Evolutionary conservation across 495 filamentous ascomycete genomes (phyloP), one percentile per base, ranked within the genome.

Genomic region (Letharia columbiana): DNA sequence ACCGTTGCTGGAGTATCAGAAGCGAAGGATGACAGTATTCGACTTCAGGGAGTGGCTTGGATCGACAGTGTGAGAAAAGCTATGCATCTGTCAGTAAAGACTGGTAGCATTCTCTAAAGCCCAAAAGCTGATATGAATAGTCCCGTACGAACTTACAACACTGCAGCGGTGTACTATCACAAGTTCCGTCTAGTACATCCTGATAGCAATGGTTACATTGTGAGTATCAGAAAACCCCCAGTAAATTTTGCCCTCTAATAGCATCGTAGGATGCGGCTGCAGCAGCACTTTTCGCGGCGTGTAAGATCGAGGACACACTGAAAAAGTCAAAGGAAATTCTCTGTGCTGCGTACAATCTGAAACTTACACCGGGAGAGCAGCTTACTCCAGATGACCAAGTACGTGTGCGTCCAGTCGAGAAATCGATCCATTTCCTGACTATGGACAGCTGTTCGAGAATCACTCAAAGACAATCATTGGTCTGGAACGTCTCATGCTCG

Each of bases 251-350:
- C 77, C 52, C 18, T 77, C 65, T 61, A 35, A 71, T 18, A 60
- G 28, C 12, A 28, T 15, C 61, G 40, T 61, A 88, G 83, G 94
- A 98, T 74, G 91, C 91, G 7, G 90, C 92, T 5, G 84, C 92
- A 0, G 92, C 94, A 17, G 86, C 90, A 40, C 80, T 98, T 41
- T 93, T 98, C 71, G 87, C 89, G 23, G 92, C 92, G 45, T 97
- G 93, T 83, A 98, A 98, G 76, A 91, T 93, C 56, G 94, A 98
- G 72, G 94, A 98, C 73, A 98, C 94, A 2, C 80, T 98, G 58
- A 98, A 98, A 78, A 98, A 98, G 78, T 96, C 91, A 23, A 85
- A 85, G 60, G 94, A 98, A 63, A 94, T 98, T 65, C 79, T 97
- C 8, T 94, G 90, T 67, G 92, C 92, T 10, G 87, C 89, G 6